Conservation (phyloP, 2,329 filamentous ascomycete genomes). For the Aureobasidium sp. region DNA sequence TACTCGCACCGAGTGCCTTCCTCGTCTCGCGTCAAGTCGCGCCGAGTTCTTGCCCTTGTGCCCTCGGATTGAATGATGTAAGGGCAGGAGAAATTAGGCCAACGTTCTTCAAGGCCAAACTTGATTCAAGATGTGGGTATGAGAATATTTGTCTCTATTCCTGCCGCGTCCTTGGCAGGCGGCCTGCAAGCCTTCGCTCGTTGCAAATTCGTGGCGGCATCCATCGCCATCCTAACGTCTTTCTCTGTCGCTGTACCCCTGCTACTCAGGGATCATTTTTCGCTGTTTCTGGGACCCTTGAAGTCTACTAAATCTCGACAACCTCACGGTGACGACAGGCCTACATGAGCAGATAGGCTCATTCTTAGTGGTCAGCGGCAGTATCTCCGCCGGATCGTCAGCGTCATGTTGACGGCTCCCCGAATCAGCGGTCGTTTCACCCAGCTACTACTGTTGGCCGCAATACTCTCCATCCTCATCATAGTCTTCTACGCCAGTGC, state of each 20-base stretch:
- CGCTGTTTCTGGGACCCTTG: neutral
- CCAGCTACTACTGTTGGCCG: conserved; percentile 11
- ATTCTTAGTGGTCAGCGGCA: neutral
- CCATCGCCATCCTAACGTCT: neutral
- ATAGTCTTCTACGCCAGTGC: conserved; percentile 5
- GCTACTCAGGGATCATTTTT: neutral
- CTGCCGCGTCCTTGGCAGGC: neutral
- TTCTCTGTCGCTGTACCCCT: neutral
- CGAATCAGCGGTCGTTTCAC: conserved; percentile 11
- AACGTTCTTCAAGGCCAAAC: neutral
- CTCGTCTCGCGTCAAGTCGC: neutral
- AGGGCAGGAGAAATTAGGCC: neutral
- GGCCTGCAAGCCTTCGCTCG: neutral
- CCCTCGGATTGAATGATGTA: neutral
- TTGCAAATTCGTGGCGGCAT: neutral
- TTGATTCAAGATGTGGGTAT: neutral
- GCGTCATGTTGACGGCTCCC: conserved; percentile 7
- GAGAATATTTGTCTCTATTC: neutral
- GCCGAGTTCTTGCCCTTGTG: neutral
- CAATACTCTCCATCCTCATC: neutral
- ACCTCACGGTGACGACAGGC: neutral
- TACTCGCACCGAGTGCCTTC: neutral
- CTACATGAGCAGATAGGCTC: neutral
- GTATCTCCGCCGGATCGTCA: neutral
- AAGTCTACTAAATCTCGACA: neutral